Conservation (phyloP, 2,329 filamentous ascomycete species). For the Diaporthe capsici region DNA sequence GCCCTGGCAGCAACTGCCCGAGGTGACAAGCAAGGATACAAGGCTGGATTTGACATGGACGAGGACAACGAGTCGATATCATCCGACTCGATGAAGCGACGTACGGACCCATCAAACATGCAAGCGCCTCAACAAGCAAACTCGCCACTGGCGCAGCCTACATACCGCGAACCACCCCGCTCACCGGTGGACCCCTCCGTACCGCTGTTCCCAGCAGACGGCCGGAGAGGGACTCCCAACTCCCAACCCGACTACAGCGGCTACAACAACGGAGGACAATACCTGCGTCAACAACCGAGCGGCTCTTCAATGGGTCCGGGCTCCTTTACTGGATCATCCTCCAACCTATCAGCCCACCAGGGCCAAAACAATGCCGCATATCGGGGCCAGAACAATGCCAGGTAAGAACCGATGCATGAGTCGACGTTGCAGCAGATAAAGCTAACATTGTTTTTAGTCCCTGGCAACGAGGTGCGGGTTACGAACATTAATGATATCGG, state of each 20-base stretch:
- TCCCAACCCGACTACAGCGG: constrained; percentile 48
- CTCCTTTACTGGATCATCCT: constrained; percentile 50
- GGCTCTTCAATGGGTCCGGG: constrained; percentile 46
- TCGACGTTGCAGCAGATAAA: constrained; percentile 24
- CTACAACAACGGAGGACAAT: constrained; percentile 44
- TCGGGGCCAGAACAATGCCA: constrained; percentile 59
- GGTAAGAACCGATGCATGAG: constrained; percentile 53
- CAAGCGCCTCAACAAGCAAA: constrained; percentile 39
- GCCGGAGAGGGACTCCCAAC: constrained; percentile 42
- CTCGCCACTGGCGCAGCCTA: constrained; percentile 35
- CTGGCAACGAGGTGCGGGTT: constrained; percentile 70
- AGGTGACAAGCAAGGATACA: constrained; percentile 78
- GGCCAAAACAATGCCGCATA: constrained; percentile 55
- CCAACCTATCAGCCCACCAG: constrained; percentile 54
- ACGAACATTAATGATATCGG: constrained; percentile 55
- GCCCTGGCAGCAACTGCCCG: constrained; percentile 90
- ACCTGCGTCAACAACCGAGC: constrained; percentile 45
- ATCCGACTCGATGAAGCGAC: constrained; percentile 66
- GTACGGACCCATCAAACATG: constrained; percentile 53
- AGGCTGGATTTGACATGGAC: constrained; percentile 74
- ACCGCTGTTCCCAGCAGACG: constrained; percentile 63
- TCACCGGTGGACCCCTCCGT: constrained; percentile 66
- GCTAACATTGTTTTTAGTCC: constrained; percentile 56
- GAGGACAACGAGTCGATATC: constrained; percentile 80
- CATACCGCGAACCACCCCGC: constrained; percentile 52